Evolutionary conservation across 345 rosid species (phyloP), one percentile per base, ranked within the genome.

Genomic region (Psidium guajava): DNA sequence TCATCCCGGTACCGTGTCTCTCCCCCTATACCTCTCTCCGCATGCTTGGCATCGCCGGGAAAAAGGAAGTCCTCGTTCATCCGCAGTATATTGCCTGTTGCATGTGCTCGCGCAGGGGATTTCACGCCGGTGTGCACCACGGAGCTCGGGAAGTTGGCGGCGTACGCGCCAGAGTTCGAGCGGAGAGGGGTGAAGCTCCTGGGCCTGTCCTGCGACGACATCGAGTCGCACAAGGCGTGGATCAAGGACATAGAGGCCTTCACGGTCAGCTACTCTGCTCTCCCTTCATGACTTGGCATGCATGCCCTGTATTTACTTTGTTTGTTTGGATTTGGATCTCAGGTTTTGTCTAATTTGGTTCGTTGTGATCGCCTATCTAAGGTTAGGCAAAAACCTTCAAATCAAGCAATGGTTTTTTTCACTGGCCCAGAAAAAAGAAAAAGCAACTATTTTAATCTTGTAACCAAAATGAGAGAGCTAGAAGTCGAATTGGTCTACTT

Each of bases 71-170:
- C 15, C 59, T 51, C 5, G 0, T 32, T 52, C 28, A 49, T 8
- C 20, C 49, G 1, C 20, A 6, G 14, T 14, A 8, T 14, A 8
- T 42, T 6, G 51, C 77, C 57, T 69, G 47, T 49, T 54, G 20
- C 32, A 24, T 28, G 27, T 21, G 25, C 6, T 1, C 20, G 24
- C 14, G 83, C 36, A 95, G 98, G 93, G 54, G 98, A 96, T 89
- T 96, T 96, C 90, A 96, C 97, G 1, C 98, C 98, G 0, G 97
- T 93, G 1, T 96, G 98, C 87, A 96, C 97, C 2, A 94, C 98
- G 44, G 98, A 96, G 85, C 96, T 95, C 15, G 95, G 92, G 6
- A 89, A 90, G 90, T 93, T 96, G 92, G 98, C 92, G 0, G 88
- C 90, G 54, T 88, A 90, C 47, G 89, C 86, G 64, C 83, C 86